These are phyloP conservation scores for Cordyceps militaris DNA, from an alignment of 2,329 filamentous ascomycete species.

Conservation along the genomic window DNA sequence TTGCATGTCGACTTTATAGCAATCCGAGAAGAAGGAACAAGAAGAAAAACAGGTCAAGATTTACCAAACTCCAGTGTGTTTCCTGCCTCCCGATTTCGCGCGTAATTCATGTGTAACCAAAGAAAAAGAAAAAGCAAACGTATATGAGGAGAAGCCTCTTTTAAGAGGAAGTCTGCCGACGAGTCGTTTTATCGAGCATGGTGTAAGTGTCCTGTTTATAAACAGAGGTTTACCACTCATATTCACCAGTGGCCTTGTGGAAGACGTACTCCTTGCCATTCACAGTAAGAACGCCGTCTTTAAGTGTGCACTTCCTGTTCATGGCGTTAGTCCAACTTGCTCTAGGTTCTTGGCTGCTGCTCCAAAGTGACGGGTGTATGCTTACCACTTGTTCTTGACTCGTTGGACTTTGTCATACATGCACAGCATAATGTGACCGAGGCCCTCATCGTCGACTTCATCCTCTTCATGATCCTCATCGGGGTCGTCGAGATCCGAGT, in stretches of 20 bases:
- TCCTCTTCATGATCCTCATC: conserved; percentile 80
- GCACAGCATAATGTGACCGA: conserved; percentile 91
- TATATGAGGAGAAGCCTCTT: background rate
- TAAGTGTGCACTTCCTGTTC: conserved; percentile 88
- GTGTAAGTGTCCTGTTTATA: background rate
- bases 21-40: too few species aligned
- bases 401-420: conserved; percentile 99
- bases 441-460: conserved; percentile 77
- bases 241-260: conserved; percentile 94
- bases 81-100: background rate
- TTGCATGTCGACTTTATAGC: too few species aligned
- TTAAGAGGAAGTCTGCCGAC: background rate
- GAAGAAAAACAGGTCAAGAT: background rate
- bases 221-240: conserved; percentile 71
- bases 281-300: conserved; percentile 90
- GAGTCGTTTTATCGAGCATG: background rate
- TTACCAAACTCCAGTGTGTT: conserved; percentile 2
- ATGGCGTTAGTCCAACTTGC: conserved; percentile 9
- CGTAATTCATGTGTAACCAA: conserved; percentile 3
- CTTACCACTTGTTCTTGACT: conserved; percentile 94
- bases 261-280: conserved; percentile 96
- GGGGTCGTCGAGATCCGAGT: conserved; percentile 93
- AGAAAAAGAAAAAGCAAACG: background rate
- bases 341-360: background rate
- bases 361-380: conserved; percentile 13